phyloP scores from a whole-genome alignment of 495 filamentous ascomycete genomes.

The Hypoxylon lienhwacheense region DNA sequence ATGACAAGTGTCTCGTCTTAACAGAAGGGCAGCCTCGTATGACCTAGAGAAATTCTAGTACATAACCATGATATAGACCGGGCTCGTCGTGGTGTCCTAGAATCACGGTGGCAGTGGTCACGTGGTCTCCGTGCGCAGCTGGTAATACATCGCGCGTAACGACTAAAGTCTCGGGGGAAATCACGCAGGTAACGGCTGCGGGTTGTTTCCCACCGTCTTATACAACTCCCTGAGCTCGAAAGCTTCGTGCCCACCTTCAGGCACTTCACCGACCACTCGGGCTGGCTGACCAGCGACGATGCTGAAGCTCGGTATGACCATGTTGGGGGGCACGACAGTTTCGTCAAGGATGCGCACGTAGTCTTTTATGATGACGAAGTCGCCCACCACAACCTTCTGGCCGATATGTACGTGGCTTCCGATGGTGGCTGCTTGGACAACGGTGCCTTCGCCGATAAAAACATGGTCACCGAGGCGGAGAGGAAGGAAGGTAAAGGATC shows the following conservation, averaged over 20 bases:
- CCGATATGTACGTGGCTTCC: constrained; percentile 85
- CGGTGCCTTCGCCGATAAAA: constrained; percentile 72
- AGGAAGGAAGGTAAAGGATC: constrained; percentile 71
- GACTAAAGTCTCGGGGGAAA: neutral
- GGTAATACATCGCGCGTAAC: no score
- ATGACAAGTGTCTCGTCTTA: no score
- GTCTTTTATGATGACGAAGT: constrained; percentile 89
- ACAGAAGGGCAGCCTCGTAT: no score
- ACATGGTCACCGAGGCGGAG: constrained; percentile 92
- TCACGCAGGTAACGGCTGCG: constrained; percentile 45
- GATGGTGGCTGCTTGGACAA: constrained; percentile 76
- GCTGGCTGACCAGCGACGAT: constrained; percentile 83
- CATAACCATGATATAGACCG: neutral
- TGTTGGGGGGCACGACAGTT: constrained; percentile 77
- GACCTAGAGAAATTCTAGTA: no score
- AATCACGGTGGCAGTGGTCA: no score
- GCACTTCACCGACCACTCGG: constrained; percentile 80
- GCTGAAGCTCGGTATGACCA: constrained; percentile 87
- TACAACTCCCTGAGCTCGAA: constrained; percentile 61
- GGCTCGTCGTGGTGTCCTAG: neutral
- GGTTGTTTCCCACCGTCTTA: constrained; percentile 56
- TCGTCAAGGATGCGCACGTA: constrained; percentile 81
- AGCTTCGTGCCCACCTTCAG: constrained; percentile 69
- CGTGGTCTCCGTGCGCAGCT: no score
- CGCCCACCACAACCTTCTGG: constrained; percentile 69